Evolutionary conservation across 139 green algal genomes (phyloP).

Genomic region (Chlamydomonas applanata): DNA sequence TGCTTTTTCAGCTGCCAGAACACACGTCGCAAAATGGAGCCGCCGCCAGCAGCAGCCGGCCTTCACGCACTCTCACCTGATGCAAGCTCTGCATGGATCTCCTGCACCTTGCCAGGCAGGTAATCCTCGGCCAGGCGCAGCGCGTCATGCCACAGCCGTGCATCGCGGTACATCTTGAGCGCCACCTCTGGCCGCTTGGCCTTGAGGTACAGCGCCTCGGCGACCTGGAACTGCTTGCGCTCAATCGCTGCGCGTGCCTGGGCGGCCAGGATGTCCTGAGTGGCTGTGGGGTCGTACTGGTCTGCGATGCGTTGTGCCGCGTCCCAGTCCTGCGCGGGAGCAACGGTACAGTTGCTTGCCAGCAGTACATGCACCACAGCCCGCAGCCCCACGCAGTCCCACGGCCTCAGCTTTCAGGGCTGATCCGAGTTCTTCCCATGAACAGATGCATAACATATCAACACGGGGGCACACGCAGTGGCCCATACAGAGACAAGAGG

Average conservation of each 20-base stretch:
- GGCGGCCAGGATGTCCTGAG: constrained; percentile 59
- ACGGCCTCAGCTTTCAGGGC: no score
- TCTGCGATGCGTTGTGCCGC: constrained; percentile 71
- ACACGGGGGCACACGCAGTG: no score
- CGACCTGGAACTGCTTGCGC: constrained; percentile 34
- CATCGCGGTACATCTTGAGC: constrained; percentile 72
- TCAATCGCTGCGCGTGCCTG: constrained; percentile 38
- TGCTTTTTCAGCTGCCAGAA: neutral
- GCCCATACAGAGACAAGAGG: no score
- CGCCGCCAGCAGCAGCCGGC: neutral
- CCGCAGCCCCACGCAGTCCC: no score
- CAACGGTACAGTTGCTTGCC: no score
- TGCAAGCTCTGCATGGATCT: constrained; percentile 44
- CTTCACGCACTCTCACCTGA: neutral
- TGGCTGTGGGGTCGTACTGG: constrained; percentile 54
- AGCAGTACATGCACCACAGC: no score
- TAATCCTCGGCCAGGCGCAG: constrained; percentile 80
- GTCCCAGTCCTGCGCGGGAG: constrained; percentile 52
- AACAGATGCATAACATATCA: no score
- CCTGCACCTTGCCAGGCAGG: constrained; percentile 59
- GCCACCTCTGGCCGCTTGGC: constrained; percentile 73
- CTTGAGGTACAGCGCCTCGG: constrained; percentile 67
- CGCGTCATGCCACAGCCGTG: constrained; percentile 73
- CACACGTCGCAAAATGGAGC: no score
- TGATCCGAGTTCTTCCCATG: no score